Evolutionary conservation across 23 red algal species (phyloP), one percentile per base, ranked within the genome.

Genomic region (Agarophyton chilense): DNA sequence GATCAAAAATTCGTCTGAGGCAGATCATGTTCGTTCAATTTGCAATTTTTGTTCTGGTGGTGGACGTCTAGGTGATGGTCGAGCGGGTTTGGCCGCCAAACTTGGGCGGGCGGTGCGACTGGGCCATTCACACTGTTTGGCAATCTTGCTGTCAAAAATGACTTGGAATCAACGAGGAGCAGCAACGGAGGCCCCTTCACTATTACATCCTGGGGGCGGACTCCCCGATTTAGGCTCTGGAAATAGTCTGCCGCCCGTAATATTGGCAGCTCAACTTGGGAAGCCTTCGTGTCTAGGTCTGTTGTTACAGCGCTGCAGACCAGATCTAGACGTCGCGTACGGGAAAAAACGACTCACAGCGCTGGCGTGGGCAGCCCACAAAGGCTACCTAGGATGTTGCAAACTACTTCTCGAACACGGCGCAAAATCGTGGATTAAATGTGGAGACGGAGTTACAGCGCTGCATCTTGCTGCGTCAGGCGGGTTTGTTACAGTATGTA

Each of bases 391-490:
- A 32, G 63, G 55, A 25, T 92, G 88, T 65, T 94, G 92, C 44
- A 82, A 93, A 84, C 78, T 92, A 64, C 81, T 98, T 29, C 49
- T 95, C 9, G 61, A 90, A 42, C 60, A 90, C 34, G 92, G 92
- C 6, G 96, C 86, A 2, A 89, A 70, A 26, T 35, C 90, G 0
- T 51, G 46, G n/a, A 90, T 83, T 26, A 89, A 79, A 32, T 98
- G 95, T 88, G 95, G 82, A 17, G 93, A 93, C n/a, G 88, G 79
- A 10, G 62, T 98, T 0, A 95, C 92, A 6, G 96, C 92, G 11
- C 66, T 98, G 41, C 96, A 98, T 55, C 50, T 98, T n/a, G 96
- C 96, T 8, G 92, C 96, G n/a, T 93, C 95, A 11, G 86, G 83
- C 0, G 83, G 92, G 17, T 45, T 73, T 47, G 7, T 54, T 4